A percentile compares a stretch with the other conserved stretches of the same genome.
phyloP scores from a whole-genome alignment of 805 yeast species.

The Cyberlindnera maclurae region DNA sequence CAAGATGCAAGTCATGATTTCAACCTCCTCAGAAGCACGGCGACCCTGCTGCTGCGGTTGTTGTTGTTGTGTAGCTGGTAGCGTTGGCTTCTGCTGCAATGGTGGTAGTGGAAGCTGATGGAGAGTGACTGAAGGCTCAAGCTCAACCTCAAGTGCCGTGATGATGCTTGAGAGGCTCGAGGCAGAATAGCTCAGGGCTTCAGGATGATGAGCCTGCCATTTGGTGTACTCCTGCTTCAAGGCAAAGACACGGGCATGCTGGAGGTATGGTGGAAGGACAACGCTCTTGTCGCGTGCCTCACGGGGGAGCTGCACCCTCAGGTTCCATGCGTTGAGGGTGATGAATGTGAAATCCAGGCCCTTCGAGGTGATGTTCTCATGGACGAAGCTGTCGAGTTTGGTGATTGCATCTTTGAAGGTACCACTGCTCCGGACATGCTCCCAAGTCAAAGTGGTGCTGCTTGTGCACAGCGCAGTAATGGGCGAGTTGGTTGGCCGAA shows the following conservation, averaged over 20 bases:
- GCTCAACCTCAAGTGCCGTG: conserved; percentile 25
- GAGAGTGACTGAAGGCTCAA: conserved; percentile 6
- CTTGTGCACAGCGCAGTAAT: conserved; percentile 51
- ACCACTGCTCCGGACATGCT: conserved; percentile 48
- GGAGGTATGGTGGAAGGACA: conserved; percentile 65
- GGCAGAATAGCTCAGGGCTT: conserved; percentile 27
- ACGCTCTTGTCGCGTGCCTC: conserved; percentile 76
- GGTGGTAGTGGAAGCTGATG: conserved; percentile 11
- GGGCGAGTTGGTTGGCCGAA: conserved; percentile 60
- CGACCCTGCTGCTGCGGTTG: conserved; percentile 21
- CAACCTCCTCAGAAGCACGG: conserved; percentile 41
- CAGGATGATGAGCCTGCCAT: conserved; percentile 64
- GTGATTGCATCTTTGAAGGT: conserved; percentile 57
- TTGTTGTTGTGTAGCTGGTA: background rate
- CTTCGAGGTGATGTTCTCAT: conserved; percentile 33
- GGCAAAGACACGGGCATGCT: conserved; percentile 72
- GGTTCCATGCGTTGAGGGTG: conserved; percentile 59
- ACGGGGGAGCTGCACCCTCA: conserved; percentile 70
- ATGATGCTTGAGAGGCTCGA: conserved; percentile 24
- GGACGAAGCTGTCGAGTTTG: conserved; percentile 44
- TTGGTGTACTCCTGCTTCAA: conserved; percentile 63
- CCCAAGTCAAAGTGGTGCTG: conserved; percentile 51
- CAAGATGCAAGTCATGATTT: conserved; percentile 37
- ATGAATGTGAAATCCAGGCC: conserved; percentile 56
- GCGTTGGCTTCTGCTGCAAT: conserved; percentile 10